Conservation (phyloP, 2,329 filamentous ascomycete species). For the Tolypocladium album region DNA sequence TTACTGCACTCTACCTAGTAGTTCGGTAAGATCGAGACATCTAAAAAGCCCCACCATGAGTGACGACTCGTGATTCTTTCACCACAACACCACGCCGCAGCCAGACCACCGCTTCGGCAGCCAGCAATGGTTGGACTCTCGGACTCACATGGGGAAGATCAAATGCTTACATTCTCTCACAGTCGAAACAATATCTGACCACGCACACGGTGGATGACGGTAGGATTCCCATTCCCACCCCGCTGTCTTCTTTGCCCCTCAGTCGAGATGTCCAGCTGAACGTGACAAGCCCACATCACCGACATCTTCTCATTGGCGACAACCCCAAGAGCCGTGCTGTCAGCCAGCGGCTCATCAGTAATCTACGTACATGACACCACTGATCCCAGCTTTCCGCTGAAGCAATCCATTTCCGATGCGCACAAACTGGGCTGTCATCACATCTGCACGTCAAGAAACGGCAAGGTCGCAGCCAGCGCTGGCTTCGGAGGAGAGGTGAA, state of each 20-base stretch:
- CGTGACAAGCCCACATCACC: conserved; percentile 57
- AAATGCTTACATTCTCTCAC: conserved; percentile 1
- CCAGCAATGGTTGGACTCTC: neutral
- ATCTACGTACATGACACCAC: conserved; percentile 71
- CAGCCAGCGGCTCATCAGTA: conserved; percentile 73
- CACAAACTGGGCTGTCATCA: conserved; percentile 92
- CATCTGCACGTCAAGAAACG: conserved; percentile 58
- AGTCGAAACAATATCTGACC: conserved; percentile 99
- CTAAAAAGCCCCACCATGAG: neutral
- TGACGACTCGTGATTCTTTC: neutral
- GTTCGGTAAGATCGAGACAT: neutral
- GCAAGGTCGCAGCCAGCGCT: conserved; percentile 64
- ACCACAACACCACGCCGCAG: neutral
- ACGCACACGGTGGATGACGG: conserved; percentile 83
- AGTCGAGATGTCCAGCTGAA: neutral
- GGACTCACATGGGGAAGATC: neutral
- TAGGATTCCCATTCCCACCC: conserved; percentile 27
- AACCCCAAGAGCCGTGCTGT: conserved; percentile 64
- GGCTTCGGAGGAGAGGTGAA: conserved; percentile 87
- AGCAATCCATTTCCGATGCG: conserved; percentile 67
- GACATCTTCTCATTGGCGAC: conserved; percentile 79
- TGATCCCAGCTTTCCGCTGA: conserved; percentile 60
- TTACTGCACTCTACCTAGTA: neutral
- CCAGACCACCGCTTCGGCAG: neutral
- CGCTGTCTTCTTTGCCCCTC: conserved; percentile 5